A percentile compares a stretch with the other conserved stretches of the same genome.
Evolutionary conservation across 1,139 yeast genomes (phyloP).

Genomic region (Scheffersomyces quercinus): DNA sequence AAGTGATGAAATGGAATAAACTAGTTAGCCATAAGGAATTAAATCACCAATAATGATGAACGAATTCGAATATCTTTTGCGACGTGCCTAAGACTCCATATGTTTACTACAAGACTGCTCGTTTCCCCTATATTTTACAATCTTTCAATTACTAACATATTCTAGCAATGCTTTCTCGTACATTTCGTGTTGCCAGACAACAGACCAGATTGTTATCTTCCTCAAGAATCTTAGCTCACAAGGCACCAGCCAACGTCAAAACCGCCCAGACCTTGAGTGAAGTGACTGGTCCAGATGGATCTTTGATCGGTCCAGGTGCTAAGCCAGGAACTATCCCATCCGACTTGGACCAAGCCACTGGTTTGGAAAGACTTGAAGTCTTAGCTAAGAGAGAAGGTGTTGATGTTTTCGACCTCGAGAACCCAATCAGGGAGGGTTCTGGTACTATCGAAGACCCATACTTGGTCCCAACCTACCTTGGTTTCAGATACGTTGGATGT

Average conservation of each 20-base stretch:
- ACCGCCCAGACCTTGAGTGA: constrained; percentile 73
- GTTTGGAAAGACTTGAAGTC: constrained; percentile 94
- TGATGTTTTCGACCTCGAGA: constrained; percentile 90
- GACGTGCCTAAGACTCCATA: no score
- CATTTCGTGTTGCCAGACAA: constrained; percentile 41
- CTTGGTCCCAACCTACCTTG: constrained; percentile 86
- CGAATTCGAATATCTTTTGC: no score
- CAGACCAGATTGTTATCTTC: constrained; percentile 42
- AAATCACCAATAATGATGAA: no score
- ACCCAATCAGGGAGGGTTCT: constrained; percentile 81
- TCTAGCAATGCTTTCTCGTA: constrained; percentile 40
- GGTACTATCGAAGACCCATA: constrained; percentile 87
- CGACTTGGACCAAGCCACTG: constrained; percentile 95
- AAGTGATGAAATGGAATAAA: no score
- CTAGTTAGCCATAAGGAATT: no score
- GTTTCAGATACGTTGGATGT: constrained; percentile 95
- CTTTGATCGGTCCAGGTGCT: constrained; percentile 92
- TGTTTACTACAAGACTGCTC: no score
- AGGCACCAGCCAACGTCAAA: constrained; percentile 30
- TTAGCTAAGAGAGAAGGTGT: constrained; percentile 95
- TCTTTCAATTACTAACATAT: constrained; percentile 22
- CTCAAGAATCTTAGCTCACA: constrained; percentile 30
- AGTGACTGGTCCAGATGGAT: constrained; percentile 70
- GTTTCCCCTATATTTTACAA: neutral
- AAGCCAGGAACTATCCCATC: constrained; percentile 81